Base-by-base conservation (phyloP, 225 moss, liverwort and hornwort species). In the Bryoerythrophyllum caledonicum region DNA sequence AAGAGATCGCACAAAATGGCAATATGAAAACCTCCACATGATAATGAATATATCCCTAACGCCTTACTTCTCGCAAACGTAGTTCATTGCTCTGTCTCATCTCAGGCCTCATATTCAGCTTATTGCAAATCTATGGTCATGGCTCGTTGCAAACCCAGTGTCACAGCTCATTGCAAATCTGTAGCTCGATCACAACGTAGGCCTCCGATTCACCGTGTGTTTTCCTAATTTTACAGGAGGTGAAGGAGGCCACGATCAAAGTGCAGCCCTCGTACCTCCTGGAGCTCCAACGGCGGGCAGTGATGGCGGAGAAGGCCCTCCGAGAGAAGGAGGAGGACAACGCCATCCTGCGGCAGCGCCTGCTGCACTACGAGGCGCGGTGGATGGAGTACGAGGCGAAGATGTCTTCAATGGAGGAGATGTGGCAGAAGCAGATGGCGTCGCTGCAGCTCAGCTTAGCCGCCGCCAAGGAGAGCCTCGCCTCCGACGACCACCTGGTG, bases 381-480 rank as follows among this genome's bases (percentile, higher is more conserved):
- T 94, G 93, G 93, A 77, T 90, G 76, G 93, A 94, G 82, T 91
- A 94, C 71, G 91, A 94, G 66, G 86, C 90, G 11, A 94, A 94
- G 78, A 94, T 91, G 93, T 86, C 91, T 28, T 90, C 90, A 2
- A 91, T 94, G 93, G 91, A 94, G 79, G 93, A 91, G 71, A 88
- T 94, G 83, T 94, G 93, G 93, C 93, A 94, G 62, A 91, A 94
- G 81, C 93, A 94, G 77, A 94, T 94, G 91, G 79, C 83, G n/a
- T 91, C 93, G 35, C 79, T 93, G 78, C 91, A 93, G 77, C 62
- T 91, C 54, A 93, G 91, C 75, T 74, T 93, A 32, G 89, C 93
- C 41, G 91, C 88, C 67, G 93, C 93, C 23, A 93, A 91, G 83
- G 86, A 79, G 77, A 91, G 91, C 75, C 72, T 93, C 28, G 91